Conservation (phyloP, 2,329 filamentous ascomycete species). For the Aspergillus costaricaensis region DNA sequence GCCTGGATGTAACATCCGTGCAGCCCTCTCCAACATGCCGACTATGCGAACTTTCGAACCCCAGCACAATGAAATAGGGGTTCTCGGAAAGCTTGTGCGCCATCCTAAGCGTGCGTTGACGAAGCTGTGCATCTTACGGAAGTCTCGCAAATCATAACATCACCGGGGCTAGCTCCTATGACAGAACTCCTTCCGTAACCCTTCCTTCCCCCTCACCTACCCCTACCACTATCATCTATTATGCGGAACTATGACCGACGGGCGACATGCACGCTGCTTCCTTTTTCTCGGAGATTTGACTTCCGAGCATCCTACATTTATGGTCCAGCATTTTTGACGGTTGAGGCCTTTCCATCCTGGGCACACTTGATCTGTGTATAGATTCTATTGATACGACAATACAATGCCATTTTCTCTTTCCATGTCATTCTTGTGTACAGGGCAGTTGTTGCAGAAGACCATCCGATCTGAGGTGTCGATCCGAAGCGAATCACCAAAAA, state of each 20-base stretch:
- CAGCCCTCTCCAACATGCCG: not conserved
- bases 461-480: not conserved
- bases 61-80: not conserved
- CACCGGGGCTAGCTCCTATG: not conserved
- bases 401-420: not conserved
- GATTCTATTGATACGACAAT: not conserved
- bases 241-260: not conserved
- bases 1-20: not conserved
- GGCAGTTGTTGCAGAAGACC: not conserved
- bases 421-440: not conserved
- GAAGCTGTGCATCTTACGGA: not conserved
- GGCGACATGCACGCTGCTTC: not conserved
- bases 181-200: not conserved
- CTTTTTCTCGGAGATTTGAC: not conserved
- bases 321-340: not conserved
- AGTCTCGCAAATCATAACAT: not conserved
- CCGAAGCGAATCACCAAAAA: not conserved
- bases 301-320: conserved; percentile 2
- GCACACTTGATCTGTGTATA: not conserved
- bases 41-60: not conserved
- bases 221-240: not conserved
- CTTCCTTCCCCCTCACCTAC: not conserved
- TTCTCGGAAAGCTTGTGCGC: not conserved
- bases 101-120: not conserved
- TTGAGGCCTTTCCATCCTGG: not conserved